phyloP scores from a whole-genome alignment of 495 filamentous ascomycete genomes.

The Platismatia glauca region DNA sequence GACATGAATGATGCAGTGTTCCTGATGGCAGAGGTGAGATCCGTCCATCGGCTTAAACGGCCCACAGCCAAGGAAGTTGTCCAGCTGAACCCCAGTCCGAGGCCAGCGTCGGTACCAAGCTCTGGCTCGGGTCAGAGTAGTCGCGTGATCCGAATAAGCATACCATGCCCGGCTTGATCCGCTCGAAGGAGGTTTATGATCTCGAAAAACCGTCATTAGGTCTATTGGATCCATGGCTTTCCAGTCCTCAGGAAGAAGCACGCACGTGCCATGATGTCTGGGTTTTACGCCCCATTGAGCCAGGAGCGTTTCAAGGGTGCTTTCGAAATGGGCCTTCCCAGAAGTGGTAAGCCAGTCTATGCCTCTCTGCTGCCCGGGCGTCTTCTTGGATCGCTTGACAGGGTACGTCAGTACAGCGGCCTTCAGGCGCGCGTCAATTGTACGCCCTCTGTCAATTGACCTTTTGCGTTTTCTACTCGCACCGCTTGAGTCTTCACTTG shows the following conservation, averaged over 20 bases:
- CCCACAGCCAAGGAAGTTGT: not conserved
- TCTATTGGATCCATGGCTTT: not conserved
- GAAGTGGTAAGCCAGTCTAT: not conserved
- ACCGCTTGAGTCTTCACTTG: no score
- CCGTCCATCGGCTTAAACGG: not conserved
- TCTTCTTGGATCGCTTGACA: not conserved
- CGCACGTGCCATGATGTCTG: not conserved
- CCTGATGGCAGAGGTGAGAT: constrained; percentile 2
- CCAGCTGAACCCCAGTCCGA: not conserved
- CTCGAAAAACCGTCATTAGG: not conserved
- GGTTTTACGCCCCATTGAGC: not conserved
- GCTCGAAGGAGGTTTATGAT: not conserved
- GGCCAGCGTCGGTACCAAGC: not conserved
- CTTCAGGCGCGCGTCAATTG: not conserved
- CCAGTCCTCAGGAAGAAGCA: not conserved
- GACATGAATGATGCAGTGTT: constrained; percentile 3
- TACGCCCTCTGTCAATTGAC: not conserved
- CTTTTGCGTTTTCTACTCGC: not conserved
- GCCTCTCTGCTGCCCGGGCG: not conserved
- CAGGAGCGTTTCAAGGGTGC: not conserved
- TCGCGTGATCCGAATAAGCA: not conserved
- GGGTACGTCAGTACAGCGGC: not conserved
- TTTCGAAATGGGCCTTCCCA: not conserved
- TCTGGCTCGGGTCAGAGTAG: not conserved
- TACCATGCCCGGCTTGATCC: not conserved